These are phyloP conservation scores for Cyberlindnera sargentensis DNA, from an alignment of 805 yeast species.

Conservation along the genomic window DNA sequence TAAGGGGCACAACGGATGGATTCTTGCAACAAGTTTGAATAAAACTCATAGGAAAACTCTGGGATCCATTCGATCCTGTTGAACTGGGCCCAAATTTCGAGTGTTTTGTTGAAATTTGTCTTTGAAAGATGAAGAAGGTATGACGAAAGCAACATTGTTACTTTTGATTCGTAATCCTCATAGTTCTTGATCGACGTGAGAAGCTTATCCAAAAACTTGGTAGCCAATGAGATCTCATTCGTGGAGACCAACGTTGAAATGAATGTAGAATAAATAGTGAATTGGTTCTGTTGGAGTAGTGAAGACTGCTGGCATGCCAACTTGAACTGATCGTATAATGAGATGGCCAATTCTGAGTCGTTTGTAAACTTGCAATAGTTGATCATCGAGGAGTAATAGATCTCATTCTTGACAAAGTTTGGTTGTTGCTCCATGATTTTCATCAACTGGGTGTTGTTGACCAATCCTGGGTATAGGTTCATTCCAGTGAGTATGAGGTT, in stretches of 20 bases:
- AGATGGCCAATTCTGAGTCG: conserved; percentile 32
- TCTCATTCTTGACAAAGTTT: conserved; percentile 21
- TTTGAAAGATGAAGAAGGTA: conserved; percentile 35
- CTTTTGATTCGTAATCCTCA: conserved; percentile 26
- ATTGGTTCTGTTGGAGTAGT: conserved; percentile 30
- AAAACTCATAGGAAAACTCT: conserved; percentile 33
- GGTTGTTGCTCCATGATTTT: conserved; percentile 24
- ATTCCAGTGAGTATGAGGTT: conserved; percentile 42
- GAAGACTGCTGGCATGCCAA: conserved; percentile 7
- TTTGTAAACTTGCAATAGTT: conserved; percentile 32
- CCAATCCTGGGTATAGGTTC: conserved; percentile 32
- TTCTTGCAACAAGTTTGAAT: conserved; percentile 27
- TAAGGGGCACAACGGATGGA: conserved; percentile 24
- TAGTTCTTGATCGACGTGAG: conserved; percentile 36
- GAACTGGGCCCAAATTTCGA: conserved; percentile 30
- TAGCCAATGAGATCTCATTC: conserved; percentile 42
- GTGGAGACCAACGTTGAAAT: conserved; percentile 47
- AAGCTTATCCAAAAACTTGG: conserved; percentile 50
- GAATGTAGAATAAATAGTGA: conserved; percentile 42
- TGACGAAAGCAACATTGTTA: conserved; percentile 36
- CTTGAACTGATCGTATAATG: conserved; percentile 34
- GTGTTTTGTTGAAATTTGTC: conserved; percentile 27
- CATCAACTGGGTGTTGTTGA: conserved; percentile 27
- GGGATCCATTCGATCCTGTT: conserved; percentile 34
- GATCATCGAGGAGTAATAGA: conserved; percentile 34